A percentile compares a stretch with the other conserved stretches of the same genome.
These are phyloP conservation scores for Magnusiomyces sp. DNA, from an alignment of 1,139 yeast species.

Conservation along the genomic window DNA sequence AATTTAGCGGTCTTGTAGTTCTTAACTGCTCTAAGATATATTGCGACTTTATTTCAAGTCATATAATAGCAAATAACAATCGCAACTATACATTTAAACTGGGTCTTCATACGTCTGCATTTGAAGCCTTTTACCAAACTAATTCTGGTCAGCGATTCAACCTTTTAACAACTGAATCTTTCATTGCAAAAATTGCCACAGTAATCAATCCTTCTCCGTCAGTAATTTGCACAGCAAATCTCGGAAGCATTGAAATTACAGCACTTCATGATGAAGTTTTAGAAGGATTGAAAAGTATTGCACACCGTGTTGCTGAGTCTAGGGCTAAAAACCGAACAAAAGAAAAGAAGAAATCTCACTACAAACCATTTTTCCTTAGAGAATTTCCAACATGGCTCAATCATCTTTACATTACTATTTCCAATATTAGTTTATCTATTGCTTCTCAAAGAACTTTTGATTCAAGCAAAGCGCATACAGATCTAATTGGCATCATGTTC, in stretches of 20 bases:
- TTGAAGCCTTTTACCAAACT: conserved; percentile 28
- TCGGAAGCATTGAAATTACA: conserved; percentile 23
- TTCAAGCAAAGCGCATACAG: conserved; percentile 16
- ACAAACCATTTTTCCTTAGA: conserved; percentile 18
- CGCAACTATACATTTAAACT: conserved; percentile 23
- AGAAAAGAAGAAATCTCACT: background rate
- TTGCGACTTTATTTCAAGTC: conserved; percentile 29
- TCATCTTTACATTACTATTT: conserved; percentile 22
- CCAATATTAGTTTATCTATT: conserved; percentile 25
- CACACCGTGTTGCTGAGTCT: conserved; percentile 16
- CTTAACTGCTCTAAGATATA: conserved; percentile 26
- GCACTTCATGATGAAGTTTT: conserved; percentile 26
- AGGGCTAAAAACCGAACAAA: background rate
- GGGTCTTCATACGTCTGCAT: conserved; percentile 24
- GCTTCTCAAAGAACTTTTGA: conserved; percentile 20
- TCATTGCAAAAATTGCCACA: conserved; percentile 24
- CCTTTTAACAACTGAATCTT: conserved; percentile 25
- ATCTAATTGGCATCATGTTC: conserved; percentile 15
- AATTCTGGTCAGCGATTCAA: conserved; percentile 27
- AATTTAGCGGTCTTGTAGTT: conserved; percentile 24
- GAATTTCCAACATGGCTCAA: conserved; percentile 30
- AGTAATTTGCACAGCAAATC: conserved; percentile 21
- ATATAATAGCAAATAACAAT: conserved; percentile 18
- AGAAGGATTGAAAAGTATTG: conserved; percentile 23
- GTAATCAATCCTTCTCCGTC: conserved; percentile 25